Percentiles rank a stretch among this genome's conserved stretches.
Conservation (phyloP, 1,284 basidiomycete genomes). For the Microbotryum intermedium region DNA sequence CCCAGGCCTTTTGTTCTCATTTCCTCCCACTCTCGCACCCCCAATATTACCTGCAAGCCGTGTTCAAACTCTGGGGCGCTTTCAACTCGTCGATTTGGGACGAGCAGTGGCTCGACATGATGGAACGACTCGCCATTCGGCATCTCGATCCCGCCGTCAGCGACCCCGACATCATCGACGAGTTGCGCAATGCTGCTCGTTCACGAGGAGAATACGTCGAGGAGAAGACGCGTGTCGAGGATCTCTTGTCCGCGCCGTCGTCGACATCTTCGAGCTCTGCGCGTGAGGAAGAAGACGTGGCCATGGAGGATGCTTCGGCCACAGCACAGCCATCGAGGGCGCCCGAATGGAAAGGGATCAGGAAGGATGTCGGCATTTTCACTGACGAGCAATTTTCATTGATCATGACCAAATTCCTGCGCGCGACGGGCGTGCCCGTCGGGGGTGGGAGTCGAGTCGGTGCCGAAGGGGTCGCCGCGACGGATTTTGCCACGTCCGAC, state of each 20-base stretch:
- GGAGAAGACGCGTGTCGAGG: conserved; percentile 13
- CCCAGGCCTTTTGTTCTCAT: conserved; percentile 70
- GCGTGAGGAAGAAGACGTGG: conserved; percentile 5
- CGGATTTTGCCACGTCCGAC: conserved; percentile 26
- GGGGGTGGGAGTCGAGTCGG: conserved; percentile 30
- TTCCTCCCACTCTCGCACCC: conserved; percentile 64
- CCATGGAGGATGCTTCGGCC: conserved; percentile 10
- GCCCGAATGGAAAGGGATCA: conserved; percentile 34
- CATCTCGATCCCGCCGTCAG: conserved; percentile 58
- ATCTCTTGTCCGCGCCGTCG: conserved; percentile 7
- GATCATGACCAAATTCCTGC: conserved; percentile 76
- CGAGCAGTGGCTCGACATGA: conserved; percentile 73
- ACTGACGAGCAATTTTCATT: conserved; percentile 75
- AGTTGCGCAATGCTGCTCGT: conserved; percentile 16
- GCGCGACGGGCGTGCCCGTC: conserved; percentile 52
- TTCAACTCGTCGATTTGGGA: conserved; percentile 65
- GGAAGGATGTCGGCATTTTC: conserved; percentile 82
- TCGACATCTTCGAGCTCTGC: background rate
- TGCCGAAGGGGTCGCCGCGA: conserved; percentile 28
- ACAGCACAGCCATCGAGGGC: conserved; percentile 8
- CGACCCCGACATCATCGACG: conserved; percentile 42
- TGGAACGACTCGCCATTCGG: conserved; percentile 65
- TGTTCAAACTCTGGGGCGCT: conserved; percentile 77
- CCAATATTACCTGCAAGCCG: conserved; percentile 57
- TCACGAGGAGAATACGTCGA: conserved; percentile 21